These are phyloP conservation scores for Dactylellina drechsleri DNA, from an alignment of 2,329 filamentous ascomycete genomes.

Conservation along the genomic window DNA sequence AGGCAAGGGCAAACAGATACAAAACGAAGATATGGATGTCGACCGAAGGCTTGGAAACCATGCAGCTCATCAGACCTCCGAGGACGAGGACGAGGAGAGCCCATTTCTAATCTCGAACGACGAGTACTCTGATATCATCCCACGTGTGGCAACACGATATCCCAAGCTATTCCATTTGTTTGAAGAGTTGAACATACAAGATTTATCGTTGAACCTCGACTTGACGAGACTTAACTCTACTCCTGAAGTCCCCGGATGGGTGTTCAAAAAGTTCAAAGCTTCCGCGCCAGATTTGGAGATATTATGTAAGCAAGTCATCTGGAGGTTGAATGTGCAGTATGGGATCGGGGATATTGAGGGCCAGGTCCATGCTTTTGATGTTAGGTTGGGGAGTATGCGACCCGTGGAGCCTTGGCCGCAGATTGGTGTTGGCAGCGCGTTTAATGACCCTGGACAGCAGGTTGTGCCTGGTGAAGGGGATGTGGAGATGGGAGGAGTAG, in stretches of 20 bases:
- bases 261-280: conserved; percentile 22
- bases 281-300: conserved; percentile 29
- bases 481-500: conserved; percentile 4
- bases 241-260: not conserved
- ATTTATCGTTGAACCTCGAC: conserved; percentile 15
- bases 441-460: not conserved
- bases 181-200: conserved; percentile 4
- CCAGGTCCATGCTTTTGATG: conserved; percentile 24
- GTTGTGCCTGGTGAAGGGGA: not conserved
- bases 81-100: not conserved
- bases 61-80: not conserved
- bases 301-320: conserved; percentile 21
- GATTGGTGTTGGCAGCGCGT: conserved; percentile 6
- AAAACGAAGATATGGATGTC: not conserved
- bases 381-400: conserved; percentile 17
- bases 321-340: conserved; percentile 43
- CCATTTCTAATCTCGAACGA: conserved; percentile 5
- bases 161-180: conserved; percentile 13
- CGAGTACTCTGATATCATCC: conserved; percentile 27
- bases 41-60: not conserved
- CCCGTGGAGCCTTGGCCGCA: conserved; percentile 23
- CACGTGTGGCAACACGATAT: not conserved
- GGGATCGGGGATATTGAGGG: conserved; percentile 6
- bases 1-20: conserved; percentile 1
- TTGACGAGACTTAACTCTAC: not conserved